Conservation (phyloP, 352 stramenopile species). For the Aphanomyces euteiches region DNA sequence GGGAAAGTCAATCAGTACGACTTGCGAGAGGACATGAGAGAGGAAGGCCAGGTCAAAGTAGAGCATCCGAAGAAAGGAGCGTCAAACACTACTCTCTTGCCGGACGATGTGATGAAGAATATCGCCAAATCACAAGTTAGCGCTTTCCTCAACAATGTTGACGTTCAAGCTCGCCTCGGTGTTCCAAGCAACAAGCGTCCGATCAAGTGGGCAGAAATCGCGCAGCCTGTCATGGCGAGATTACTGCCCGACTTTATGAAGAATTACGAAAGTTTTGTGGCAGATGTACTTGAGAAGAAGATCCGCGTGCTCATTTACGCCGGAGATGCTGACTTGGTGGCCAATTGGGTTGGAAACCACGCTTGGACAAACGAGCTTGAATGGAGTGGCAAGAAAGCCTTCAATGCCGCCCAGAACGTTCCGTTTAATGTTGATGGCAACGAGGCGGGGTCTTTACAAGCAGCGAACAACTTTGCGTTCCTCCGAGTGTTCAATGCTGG, state of each 20-base stretch:
- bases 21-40: slow-evolving; percentile 51
- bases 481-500: slow-evolving; percentile 91
- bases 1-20: slow-evolving; percentile 65
- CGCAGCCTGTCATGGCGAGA: slow-evolving; percentile 76
- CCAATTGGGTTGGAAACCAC: slow-evolving; percentile 95
- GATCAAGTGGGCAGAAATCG: slow-evolving; percentile 36
- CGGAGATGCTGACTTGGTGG: slow-evolving; percentile 95
- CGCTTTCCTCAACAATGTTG: slow-evolving; percentile 31
- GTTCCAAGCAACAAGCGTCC: slow-evolving; percentile 34
- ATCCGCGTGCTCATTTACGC: slow-evolving; percentile 91
- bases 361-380: slow-evolving; percentile 90
- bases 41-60: no score
- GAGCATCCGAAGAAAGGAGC: no score
- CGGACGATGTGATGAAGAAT: neutral
- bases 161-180: slow-evolving; percentile 51
- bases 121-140: neutral
- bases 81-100: no score
- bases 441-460: neutral
- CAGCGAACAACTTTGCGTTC: slow-evolving; percentile 77
- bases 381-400: slow-evolving; percentile 86
- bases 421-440: slow-evolving; percentile 7
- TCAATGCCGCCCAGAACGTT: slow-evolving; percentile 48
- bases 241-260: slow-evolving; percentile 85
- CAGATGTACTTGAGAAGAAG: slow-evolving; percentile 5
- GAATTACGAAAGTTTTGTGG: slow-evolving; percentile 22